Evolutionary conservation across 2,329 filamentous ascomycete species (phyloP).

Genomic region (Aureobasidium pullulans): DNA sequence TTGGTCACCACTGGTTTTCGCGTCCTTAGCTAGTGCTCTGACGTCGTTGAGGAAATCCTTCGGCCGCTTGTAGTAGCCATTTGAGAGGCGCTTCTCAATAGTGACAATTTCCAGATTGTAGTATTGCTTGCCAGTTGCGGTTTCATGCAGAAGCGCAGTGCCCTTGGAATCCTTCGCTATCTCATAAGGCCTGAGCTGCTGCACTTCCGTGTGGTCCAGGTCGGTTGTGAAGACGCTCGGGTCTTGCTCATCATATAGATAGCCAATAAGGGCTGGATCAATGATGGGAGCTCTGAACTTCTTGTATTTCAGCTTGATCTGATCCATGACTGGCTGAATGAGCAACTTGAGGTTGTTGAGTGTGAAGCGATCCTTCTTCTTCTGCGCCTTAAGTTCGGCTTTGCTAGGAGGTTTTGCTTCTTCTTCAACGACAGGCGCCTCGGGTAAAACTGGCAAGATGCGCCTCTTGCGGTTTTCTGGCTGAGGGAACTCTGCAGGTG

Average conservation of each 20-base stretch:
- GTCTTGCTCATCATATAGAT: constrained; percentile 77
- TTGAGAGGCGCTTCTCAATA: constrained; percentile 93
- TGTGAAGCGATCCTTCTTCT: constrained; percentile 71
- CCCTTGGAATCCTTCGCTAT: constrained; percentile 73
- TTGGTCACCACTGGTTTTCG: constrained; percentile 72
- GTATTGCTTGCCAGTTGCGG: constrained; percentile 72
- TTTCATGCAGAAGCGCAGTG: constrained; percentile 67
- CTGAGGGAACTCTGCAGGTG: constrained; percentile 80
- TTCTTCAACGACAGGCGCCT: constrained; percentile 55
- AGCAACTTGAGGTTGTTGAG: constrained; percentile 82
- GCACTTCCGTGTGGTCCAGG: constrained; percentile 46
- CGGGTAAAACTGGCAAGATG: constrained; percentile 65
- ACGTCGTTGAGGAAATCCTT: constrained; percentile 87
- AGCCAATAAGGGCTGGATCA: constrained; percentile 64
- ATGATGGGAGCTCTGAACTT: constrained; percentile 80
- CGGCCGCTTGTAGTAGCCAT: constrained; percentile 89
- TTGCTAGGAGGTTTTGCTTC: constrained; percentile 55
- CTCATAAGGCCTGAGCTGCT: constrained; percentile 67
- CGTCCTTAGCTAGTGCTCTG: constrained; percentile 74
- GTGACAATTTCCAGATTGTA: constrained; percentile 91
- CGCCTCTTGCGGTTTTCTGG: constrained; percentile 80
- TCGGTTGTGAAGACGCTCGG: constrained; percentile 58
- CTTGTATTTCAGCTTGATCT: constrained; percentile 83
- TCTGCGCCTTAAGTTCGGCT: constrained; percentile 71
- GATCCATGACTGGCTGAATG: constrained; percentile 93